phyloP scores from a whole-genome alignment of 768 basidiomycete genomes.

The Roridomyces roridus region DNA sequence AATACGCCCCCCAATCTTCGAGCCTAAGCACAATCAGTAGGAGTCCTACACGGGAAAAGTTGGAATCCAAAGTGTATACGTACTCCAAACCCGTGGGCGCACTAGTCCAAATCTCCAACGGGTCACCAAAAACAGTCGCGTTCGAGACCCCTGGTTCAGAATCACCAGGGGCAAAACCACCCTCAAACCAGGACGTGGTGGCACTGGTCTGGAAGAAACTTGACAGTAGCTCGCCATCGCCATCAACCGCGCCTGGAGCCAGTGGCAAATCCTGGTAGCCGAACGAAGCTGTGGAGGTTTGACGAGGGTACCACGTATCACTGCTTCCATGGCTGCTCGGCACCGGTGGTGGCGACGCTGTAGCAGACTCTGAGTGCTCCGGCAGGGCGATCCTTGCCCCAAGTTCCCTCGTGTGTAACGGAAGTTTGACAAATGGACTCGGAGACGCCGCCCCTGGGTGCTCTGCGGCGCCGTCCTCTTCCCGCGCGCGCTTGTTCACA shows the following conservation, averaged over 20 bases:
- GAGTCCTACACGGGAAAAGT: no score
- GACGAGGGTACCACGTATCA: background rate
- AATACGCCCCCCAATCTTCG: no score
- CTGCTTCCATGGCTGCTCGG: background rate
- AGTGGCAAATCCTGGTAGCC: background rate
- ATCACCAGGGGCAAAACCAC: background rate
- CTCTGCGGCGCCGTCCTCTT: background rate
- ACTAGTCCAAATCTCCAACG: slow-evolving; percentile 1
- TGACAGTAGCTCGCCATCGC: background rate
- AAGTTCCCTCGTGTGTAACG: slow-evolving; percentile 2
- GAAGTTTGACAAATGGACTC: no score
- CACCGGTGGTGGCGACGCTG: background rate
- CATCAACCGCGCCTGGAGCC: background rate
- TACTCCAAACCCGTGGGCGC: slow-evolving; percentile 4
- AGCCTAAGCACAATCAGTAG: no score
- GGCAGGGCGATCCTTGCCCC: background rate
- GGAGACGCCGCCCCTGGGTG: background rate
- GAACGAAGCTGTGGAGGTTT: background rate
- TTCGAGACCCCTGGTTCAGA: background rate
- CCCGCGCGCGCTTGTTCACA: background rate
- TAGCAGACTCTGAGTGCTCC: background rate
- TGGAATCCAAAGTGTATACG: background rate
- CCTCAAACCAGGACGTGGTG: background rate
- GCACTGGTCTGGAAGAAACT: background rate
- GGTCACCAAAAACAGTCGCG: background rate